Percentiles rank a stretch among this genome's conserved stretches.
These are phyloP conservation scores for Curvularia verruculosa DNA, from an alignment of 2,329 filamentous ascomycete genomes.

Conservation along the genomic window DNA sequence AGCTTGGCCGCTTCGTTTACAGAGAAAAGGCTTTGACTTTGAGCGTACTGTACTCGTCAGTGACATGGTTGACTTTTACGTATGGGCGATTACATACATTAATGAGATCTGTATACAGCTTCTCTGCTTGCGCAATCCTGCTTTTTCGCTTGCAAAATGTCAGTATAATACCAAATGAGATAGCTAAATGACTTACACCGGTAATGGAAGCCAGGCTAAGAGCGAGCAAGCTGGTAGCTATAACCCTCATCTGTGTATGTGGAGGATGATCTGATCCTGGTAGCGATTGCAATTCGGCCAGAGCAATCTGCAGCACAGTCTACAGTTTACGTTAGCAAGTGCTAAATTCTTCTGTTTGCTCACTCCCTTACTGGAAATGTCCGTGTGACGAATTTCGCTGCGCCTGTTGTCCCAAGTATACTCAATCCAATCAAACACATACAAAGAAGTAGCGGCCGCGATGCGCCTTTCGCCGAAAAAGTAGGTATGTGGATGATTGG, in stretches of 20 bases:
- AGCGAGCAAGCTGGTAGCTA: constrained; percentile 57
- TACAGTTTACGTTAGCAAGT: constrained; percentile 13
- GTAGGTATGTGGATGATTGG: constrained; percentile 62
- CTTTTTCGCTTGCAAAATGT: constrained; percentile 42
- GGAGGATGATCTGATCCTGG: constrained; percentile 50
- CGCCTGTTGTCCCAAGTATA: constrained; percentile 59
- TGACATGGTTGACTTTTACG: not conserved
- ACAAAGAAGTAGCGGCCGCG: constrained; percentile 55
- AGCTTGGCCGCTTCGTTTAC: constrained; percentile 50
- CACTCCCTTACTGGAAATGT: constrained; percentile 52
- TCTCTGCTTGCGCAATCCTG: constrained; percentile 56
- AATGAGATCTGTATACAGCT: constrained; percentile 59
- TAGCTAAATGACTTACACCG: constrained; percentile 44
- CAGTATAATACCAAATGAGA: constrained; percentile 4
- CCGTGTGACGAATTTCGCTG: constrained; percentile 56
- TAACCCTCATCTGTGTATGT: constrained; percentile 54
- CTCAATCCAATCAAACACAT: constrained; percentile 62
- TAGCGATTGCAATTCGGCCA: constrained; percentile 52
- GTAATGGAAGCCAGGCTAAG: constrained; percentile 58
- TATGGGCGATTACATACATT: constrained; percentile 39
- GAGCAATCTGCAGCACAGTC: constrained; percentile 50
- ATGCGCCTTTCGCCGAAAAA: constrained; percentile 58
- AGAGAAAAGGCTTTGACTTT: constrained; percentile 59
- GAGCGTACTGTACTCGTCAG: constrained; percentile 49
- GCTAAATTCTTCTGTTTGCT: too few species aligned